These are phyloP conservation scores for Lenzites betulinus DNA, from an alignment of 768 basidiomycete genomes.

Conservation along the genomic window DNA sequence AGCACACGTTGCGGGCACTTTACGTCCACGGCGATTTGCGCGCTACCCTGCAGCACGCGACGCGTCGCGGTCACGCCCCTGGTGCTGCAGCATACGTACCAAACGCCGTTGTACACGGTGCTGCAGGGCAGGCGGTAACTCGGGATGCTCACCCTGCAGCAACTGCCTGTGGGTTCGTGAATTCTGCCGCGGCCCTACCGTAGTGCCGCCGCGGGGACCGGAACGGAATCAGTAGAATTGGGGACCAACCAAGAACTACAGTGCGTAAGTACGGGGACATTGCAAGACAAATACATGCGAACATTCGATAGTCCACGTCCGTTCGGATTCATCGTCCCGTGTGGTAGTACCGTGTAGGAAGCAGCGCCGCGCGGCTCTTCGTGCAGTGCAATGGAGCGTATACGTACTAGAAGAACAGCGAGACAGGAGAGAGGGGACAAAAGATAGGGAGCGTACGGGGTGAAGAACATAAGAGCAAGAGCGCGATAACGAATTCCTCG, in stretches of 20 bases:
- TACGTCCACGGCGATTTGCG: not conserved
- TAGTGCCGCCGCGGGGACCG: not conserved
- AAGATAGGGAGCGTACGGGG: not conserved
- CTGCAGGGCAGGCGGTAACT: not conserved
- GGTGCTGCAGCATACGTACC: not conserved
- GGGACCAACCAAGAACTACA: constrained; percentile 21
- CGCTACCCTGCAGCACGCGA: constrained; percentile 9
- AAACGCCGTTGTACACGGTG: not conserved
- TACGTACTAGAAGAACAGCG: not conserved
- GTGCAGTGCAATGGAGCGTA: constrained; percentile 4
- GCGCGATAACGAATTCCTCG: constrained; percentile 7
- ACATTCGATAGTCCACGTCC: constrained; percentile 30
- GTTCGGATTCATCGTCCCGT: constrained; percentile 27
- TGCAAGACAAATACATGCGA: constrained; percentile 30
- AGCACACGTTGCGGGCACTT: not conserved
- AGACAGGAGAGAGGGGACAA: not conserved
- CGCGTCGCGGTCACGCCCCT: constrained; percentile 11
- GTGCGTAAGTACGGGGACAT: constrained; percentile 25
- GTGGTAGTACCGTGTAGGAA: constrained; percentile 13
- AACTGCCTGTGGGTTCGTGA: too few relatives aligned
- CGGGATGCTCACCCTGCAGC: too few relatives aligned
- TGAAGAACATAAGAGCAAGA: constrained; percentile 2
- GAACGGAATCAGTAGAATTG: constrained; percentile 6
- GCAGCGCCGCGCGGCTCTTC: not conserved
- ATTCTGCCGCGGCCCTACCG: too few relatives aligned